Evolutionary conservation across 495 filamentous ascomycete genomes (phyloP).

Genomic region (Aspergillus panamensis): DNA sequence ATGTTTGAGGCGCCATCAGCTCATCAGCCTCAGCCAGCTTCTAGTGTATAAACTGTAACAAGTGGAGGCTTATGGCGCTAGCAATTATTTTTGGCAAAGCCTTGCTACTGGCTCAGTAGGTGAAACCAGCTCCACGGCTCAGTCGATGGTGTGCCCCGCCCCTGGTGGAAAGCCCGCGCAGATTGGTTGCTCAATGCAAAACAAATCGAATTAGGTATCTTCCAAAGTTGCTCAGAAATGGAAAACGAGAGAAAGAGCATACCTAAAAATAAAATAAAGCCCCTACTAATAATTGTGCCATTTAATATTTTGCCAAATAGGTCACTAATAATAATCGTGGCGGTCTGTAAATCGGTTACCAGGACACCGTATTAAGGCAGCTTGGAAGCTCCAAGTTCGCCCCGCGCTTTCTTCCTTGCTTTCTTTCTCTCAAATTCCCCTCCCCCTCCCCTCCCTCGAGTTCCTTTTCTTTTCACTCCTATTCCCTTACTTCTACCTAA

Average conservation of each 20-base stretch:
- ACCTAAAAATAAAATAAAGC: conserved; percentile 13
- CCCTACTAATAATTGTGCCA: neutral
- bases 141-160: conserved; percentile 13
- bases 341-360: conserved; percentile 7
- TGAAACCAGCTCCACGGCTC: conserved; percentile 19
- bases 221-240: neutral
- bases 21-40: neutral
- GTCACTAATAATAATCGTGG: conserved; percentile 6
- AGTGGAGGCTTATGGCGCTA: neutral
- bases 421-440: neutral
- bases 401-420: conserved; percentile 14
- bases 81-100: neutral
- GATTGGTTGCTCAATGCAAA: conserved; percentile 15
- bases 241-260: neutral
- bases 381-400: conserved; percentile 11
- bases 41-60: neutral
- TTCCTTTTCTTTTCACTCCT: conserved; percentile 5
- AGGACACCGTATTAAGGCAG: conserved; percentile 3
- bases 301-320: neutral
- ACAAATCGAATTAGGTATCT: conserved; percentile 1
- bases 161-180: conserved; percentile 5
- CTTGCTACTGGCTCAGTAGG: neutral
- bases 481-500: conserved; percentile 3
- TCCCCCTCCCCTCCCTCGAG: neutral
- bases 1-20: neutral